phyloP scores from a whole-genome alignment of 2,329 filamentous ascomycete species.

The Xylaria sp. region DNA sequence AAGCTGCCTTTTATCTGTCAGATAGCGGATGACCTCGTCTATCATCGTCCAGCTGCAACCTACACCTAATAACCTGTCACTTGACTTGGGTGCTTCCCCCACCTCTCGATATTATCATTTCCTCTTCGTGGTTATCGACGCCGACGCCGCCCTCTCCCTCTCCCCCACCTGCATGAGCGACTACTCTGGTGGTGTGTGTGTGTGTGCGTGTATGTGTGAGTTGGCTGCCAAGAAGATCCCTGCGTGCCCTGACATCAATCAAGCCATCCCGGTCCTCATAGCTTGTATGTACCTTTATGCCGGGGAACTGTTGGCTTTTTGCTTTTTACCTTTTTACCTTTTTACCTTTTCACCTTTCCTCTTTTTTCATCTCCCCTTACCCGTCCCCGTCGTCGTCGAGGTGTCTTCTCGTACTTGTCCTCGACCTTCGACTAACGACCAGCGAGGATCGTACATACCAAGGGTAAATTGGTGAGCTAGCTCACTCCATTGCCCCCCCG shows the following conservation, averaged over 20 bases:
- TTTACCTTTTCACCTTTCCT: background rate
- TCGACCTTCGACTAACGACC: background rate
- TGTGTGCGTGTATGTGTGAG: no score
- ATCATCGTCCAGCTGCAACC: background rate
- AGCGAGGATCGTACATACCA: background rate
- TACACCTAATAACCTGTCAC: background rate
- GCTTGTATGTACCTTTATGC: conserved; percentile 5
- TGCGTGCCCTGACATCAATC: conserved; percentile 28
- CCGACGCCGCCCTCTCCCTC: background rate
- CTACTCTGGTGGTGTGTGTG: no score
- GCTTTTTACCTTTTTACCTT: background rate
- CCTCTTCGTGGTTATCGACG: background rate
- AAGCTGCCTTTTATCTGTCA: background rate
- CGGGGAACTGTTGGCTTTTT: background rate
- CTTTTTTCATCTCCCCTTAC: background rate
- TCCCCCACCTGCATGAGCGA: background rate
- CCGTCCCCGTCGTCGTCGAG: conserved; percentile 1
- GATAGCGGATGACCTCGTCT: background rate
- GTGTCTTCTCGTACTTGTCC: background rate
- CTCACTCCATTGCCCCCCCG: background rate
- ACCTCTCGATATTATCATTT: background rate
- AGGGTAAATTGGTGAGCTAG: background rate
- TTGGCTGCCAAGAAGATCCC: conserved; percentile 27
- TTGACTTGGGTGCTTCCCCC: background rate
- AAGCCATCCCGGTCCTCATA: conserved; percentile 11